Base-by-base conservation (phyloP, 2,329 filamentous ascomycete species). In the Thielaviopsis populi region DNA sequence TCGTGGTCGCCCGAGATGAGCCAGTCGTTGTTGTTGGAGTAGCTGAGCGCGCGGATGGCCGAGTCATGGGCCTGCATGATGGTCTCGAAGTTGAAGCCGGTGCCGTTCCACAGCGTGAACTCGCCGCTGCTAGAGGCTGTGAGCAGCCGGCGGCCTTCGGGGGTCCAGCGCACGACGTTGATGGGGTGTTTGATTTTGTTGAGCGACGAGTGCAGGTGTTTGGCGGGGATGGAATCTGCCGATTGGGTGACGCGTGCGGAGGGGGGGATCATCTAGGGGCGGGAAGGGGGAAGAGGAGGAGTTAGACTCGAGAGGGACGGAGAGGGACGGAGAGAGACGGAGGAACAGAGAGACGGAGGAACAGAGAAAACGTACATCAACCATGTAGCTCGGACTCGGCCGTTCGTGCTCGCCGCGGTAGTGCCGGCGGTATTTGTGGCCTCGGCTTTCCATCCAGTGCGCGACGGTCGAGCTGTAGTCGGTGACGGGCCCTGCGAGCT, bases 151-250 rank as follows among this genome's bases (percentile, higher is more conserved):
- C 94, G 86, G 33, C 94, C 94, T 74, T 99, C 94, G 6, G 94
- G 94, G 17, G 95, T 99, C 94, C 94, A 99, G 73, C 90, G 84
- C 48, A 99, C 92, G 8, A 97, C 89, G 68, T 96, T 97, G 71
- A 99, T 89, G 1, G 94, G 94, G 69, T 97, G 94, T 72, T 96
- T 95, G 71, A 95, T 91, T 72, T 99, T 99, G 77, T 97, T 97
- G 6, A 97, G 82, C 0, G 94, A 97, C n/a, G 94, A 95, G 73
- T 99, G 94, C 48, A 99, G 81, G 72, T 96, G 91, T 70, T 94
- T 92, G n/a, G 89, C 88, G 13, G 94, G 92, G 56, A 99, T 88
- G 1, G 89, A 88, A 73, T 96, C 91, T 65, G 86, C 90, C 22
- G 91, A 85, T 67, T 82, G 85, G 68, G 85, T 81, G 62, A 85